phyloP scores from a whole-genome alignment of 768 basidiomycete species.

The Boletus sp. region DNA sequence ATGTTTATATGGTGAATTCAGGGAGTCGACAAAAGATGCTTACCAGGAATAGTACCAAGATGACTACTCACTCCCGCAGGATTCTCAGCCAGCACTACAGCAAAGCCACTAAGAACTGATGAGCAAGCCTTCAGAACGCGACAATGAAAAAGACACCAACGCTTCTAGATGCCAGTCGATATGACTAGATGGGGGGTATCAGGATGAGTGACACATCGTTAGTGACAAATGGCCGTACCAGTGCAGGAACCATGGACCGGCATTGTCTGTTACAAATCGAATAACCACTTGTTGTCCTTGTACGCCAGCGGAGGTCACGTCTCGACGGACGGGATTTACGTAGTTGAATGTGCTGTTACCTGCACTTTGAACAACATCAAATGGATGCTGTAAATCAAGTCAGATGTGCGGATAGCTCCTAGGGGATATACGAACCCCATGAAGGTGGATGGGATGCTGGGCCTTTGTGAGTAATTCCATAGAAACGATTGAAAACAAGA shows the following conservation, averaged over 20 bases:
- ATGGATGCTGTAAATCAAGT: constrained; percentile 29
- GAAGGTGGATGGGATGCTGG: constrained; percentile 30
- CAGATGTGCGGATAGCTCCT: neutral
- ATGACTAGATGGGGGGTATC: constrained; percentile 15
- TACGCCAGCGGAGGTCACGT: constrained; percentile 24
- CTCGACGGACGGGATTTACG: constrained; percentile 36
- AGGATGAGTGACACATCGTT: neutral
- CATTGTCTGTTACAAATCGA: constrained; percentile 60
- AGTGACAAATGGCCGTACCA: constrained; percentile 22
- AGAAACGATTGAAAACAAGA: neutral
- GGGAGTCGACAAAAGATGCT: neutral
- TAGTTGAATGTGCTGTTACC: constrained; percentile 30
- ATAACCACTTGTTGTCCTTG: constrained; percentile 44
- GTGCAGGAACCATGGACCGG: constrained; percentile 55
- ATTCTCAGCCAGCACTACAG: constrained; percentile 25
- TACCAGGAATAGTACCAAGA: constrained; percentile 17
- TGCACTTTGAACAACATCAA: constrained; percentile 35
- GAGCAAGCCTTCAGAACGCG: neutral
- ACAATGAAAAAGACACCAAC: constrained; percentile 7
- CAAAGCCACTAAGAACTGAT: constrained; percentile 21
- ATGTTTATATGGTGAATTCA: neutral
- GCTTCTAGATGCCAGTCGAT: constrained; percentile 29
- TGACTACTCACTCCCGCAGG: constrained; percentile 15
- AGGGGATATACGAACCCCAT: constrained; percentile 22
- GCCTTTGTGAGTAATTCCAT: neutral